Conservation (phyloP, 371 early-diverging fungal species). For the Globomyces sp. region DNA sequence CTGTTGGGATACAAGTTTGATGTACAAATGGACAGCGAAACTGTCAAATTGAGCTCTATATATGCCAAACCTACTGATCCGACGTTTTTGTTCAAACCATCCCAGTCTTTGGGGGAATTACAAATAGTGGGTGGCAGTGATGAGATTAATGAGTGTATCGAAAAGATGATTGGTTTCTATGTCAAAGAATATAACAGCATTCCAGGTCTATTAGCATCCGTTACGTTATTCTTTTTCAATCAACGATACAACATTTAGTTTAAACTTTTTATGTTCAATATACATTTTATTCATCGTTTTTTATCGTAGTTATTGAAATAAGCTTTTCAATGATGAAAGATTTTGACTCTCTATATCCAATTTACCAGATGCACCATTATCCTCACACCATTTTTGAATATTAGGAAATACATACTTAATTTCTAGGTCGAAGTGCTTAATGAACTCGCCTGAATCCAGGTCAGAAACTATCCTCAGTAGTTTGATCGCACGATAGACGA, state of each 20-base stretch:
- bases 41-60: not conserved
- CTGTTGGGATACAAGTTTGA: slow-evolving; percentile 10
- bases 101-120: not conserved
- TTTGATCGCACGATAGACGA: no score
- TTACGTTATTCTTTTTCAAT: not conserved
- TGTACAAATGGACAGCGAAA: not conserved
- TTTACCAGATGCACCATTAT: no score
- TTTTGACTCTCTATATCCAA: no score
- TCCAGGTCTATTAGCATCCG: not conserved
- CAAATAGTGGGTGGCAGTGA: not conserved
- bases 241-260: not conserved
- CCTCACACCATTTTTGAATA: no score
- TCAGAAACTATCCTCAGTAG: no score
- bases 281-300: no score
- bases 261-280: no score
- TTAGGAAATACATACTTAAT: no score
- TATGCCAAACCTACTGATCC: not conserved
- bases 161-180: not conserved
- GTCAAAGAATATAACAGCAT: slow-evolving; percentile 9
- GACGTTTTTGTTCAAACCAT: not conserved
- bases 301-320: no score
- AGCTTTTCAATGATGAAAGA: no score
- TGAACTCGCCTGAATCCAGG: no score
- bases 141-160: not conserved
- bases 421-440: no score